phyloP scores from a whole-genome alignment of 352 stramenopile species.

The Pythium insidiosum region DNA sequence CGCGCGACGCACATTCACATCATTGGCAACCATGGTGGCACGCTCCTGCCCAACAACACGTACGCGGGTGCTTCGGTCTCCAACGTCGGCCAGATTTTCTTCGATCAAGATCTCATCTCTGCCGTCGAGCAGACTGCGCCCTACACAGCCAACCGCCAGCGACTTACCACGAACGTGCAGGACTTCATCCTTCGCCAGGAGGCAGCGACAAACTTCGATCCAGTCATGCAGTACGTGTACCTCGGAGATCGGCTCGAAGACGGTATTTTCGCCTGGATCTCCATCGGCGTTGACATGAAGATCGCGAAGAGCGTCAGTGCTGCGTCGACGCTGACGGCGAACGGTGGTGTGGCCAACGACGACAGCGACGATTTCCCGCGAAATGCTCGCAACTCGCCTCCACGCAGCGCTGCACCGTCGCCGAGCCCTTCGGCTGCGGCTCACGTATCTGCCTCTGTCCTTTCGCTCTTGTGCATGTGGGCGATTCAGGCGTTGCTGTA shows the following conservation, averaged over 20 bases:
- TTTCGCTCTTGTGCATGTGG: no score
- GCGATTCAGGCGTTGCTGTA: no score
- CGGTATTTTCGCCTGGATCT: slow-evolving; percentile 29
- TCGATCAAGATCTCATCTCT: slow-evolving; percentile 2
- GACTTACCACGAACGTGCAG: slow-evolving; percentile 15
- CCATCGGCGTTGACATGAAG: slow-evolving; percentile 23
- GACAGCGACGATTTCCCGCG: neutral
- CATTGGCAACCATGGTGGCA: slow-evolving; percentile 6
- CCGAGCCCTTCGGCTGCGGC: no score
- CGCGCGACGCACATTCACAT: slow-evolving; percentile 11
- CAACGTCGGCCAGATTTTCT: slow-evolving; percentile 6
- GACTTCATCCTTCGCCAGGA: slow-evolving; percentile 23
- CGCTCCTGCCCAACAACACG: slow-evolving; percentile 10
- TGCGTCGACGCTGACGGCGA: slow-evolving; percentile 13
- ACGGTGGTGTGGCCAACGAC: slow-evolving; percentile 5
- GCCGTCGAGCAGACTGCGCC: neutral
- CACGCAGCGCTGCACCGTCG: no score
- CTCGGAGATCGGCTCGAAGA: slow-evolving; percentile 22
- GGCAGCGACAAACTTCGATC: slow-evolving; percentile 20
- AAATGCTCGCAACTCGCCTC: no score
- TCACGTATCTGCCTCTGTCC: no score
- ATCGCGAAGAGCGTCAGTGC: slow-evolving; percentile 11
- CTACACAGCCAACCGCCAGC: slow-evolving; percentile 19
- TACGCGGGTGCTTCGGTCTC: slow-evolving; percentile 1
- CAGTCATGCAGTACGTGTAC: slow-evolving; percentile 24